Evolutionary conservation across 169 alveolate genomes (phyloP).

Genomic region (Plasmodium sp.): DNA sequence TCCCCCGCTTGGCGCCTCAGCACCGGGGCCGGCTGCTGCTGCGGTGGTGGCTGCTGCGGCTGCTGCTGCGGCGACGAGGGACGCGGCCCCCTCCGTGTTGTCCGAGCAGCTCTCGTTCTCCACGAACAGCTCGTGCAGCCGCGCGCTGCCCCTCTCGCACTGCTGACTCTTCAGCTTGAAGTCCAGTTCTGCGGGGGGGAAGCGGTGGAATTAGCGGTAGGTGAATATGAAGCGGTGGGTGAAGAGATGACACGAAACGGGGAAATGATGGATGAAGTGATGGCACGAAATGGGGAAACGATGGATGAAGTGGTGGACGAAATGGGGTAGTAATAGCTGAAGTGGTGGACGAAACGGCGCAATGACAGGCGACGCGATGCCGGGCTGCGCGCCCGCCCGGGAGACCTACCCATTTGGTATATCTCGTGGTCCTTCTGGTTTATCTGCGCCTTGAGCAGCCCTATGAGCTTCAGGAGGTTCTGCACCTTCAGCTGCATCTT

Average conservation of each 20-base stretch:
- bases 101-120: slow-evolving; percentile 2
- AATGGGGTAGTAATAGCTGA: too few species aligned
- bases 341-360: too few species aligned
- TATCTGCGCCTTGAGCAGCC: slow-evolving; percentile 40
- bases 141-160: not conserved
- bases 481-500: slow-evolving; percentile 42
- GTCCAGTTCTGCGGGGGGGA: slow-evolving; percentile 13
- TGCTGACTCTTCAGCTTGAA: slow-evolving; percentile 19
- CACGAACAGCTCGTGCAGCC: not conserved
- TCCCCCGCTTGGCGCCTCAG: not conserved
- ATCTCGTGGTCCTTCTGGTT: slow-evolving; percentile 66
- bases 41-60: not conserved
- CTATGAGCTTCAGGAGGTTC: slow-evolving; percentile 32
- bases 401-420: slow-evolving; percentile 29
- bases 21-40: not conserved
- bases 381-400: not conserved
- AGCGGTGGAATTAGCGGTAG: too few species aligned
- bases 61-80: not conserved
- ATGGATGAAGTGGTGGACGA: not conserved
- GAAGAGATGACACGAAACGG: too few species aligned
- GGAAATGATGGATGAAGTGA: not conserved
- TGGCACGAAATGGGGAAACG: not conserved
- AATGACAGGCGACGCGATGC: not conserved
- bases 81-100: not conserved
- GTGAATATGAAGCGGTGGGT: not conserved